These are phyloP conservation scores for Xerocomus potaroensis DNA, from an alignment of 768 basidiomycete genomes.

Conservation along the genomic window DNA sequence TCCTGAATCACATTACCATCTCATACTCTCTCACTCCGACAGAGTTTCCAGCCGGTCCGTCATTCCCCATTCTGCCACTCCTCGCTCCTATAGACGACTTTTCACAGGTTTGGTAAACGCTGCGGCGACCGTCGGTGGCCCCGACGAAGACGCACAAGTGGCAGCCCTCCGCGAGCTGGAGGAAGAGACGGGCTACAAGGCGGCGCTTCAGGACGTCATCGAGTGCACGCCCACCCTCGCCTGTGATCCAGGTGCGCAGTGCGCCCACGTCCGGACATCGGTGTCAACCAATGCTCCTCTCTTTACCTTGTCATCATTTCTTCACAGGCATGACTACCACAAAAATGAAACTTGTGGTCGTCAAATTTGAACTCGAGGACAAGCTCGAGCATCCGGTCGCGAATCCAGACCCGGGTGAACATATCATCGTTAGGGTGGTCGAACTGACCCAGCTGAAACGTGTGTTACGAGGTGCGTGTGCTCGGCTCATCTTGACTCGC, in stretches of 20 bases:
- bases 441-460: slow-evolving; percentile 59
- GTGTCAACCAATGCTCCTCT: no score
- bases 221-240: slow-evolving; percentile 62
- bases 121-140: slow-evolving; percentile 25
- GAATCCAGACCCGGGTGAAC: slow-evolving; percentile 83
- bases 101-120: slow-evolving; percentile 74
- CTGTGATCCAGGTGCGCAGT: slow-evolving; percentile 60
- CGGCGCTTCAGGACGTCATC: slow-evolving; percentile 47
- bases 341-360: slow-evolving; percentile 82
- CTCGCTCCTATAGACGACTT: not conserved
- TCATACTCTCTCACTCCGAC: not conserved
- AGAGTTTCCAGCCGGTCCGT: slow-evolving; percentile 59
- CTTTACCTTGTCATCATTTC: no score
- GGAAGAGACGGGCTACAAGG: slow-evolving; percentile 90
- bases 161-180: slow-evolving; percentile 85
- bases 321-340: slow-evolving; percentile 92
- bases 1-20: not conserved
- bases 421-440: slow-evolving; percentile 70
- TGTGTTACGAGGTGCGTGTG: slow-evolving; percentile 58
- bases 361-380: slow-evolving; percentile 65
- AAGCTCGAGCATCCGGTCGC: slow-evolving; percentile 65
- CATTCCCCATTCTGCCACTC: not conserved
- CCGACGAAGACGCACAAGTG: slow-evolving; percentile 64
- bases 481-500: not conserved
- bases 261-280: no score